Base-by-base conservation (phyloP, 768 basidiomycete species). In the Clitopilus passeckerianus region DNA sequence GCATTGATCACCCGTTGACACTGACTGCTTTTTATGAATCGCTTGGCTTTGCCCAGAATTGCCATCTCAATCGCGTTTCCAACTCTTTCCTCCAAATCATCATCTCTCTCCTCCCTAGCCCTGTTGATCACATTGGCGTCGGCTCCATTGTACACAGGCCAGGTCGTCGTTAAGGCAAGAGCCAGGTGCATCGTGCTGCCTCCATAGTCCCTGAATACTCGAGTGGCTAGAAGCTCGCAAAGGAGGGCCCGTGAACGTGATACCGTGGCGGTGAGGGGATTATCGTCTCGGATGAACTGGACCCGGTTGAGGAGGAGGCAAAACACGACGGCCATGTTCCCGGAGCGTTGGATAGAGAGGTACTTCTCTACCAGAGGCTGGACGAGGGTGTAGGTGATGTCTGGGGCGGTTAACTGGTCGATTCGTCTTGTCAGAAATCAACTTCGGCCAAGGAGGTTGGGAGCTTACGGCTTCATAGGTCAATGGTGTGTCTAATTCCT, bases 11-110 rank as follows among this genome's bases (percentile, higher is more conserved):
- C 91, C 66, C 87, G 94, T 69, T 97, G 95, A 66, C 90, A 94
- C 1, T 93, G 84, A 0, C 90, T 85, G 64, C 86, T 89, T 68
- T 94, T 93, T 67, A 96, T 94, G 73, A 98, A 97, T 18, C 86
- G 77, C 67, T 93, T 95, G 5, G 93, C 87, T 66, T 86, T 89
- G 60, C 90, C 84, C 20, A 96, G 78, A 63, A 97, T 95, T 4
- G 95, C 95, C 78, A 93, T 80, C 71, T 98, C 95, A 54, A 97
- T 90, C 0, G 93, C 95, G 67, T 95, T 97, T 5, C 95, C 95
- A 1, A 94, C 86, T 58, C 87, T 72, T 57, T 93, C 86, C 65
- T 91, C 88, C 33, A 89, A 69, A 65, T 90, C 88, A 57, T 86
- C 85, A 60, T 89, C 86, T 41, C 83, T 73, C 55, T 91, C 85